phyloP scores from a whole-genome alignment of 352 stramenopile genomes.

The Phytopythium ostracodes region DNA sequence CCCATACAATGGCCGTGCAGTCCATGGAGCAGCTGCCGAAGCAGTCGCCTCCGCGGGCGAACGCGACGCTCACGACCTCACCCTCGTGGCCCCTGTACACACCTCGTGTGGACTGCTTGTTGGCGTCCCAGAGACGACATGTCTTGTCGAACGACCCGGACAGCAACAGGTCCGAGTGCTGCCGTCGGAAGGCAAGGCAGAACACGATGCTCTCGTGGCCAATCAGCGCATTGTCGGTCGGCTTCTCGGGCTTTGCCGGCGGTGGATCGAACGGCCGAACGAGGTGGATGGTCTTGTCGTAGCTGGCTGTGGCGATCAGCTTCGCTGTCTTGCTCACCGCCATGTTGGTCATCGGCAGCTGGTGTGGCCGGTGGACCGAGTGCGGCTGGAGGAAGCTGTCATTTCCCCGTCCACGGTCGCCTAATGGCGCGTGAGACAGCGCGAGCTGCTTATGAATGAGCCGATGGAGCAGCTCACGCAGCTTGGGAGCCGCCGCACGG shows the following conservation, averaged over 20 bases:
- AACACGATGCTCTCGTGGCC: conserved; percentile 71
- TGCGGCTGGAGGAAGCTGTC: neutral
- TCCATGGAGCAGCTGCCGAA: conserved; percentile 78
- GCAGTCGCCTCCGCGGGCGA: conserved; percentile 25
- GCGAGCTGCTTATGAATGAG: conserved; percentile 69
- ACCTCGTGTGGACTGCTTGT: conserved; percentile 21
- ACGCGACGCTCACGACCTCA: conserved; percentile 51
- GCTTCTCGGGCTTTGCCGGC: conserved; percentile 20
- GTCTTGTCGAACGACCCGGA: conserved; percentile 82
- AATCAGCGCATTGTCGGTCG: conserved; percentile 25
- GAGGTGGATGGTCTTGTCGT: conserved; percentile 71
- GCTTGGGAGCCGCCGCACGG: conserved; percentile 29
- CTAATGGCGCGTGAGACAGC: conserved; percentile 19
- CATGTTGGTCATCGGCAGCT: conserved; percentile 70
- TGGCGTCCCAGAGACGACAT: conserved; percentile 63
- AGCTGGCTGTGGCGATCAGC: conserved; percentile 63
- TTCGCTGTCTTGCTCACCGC: conserved; percentile 58
- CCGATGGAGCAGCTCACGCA: conserved; percentile 58
- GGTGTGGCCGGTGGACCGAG: conserved; percentile 46
- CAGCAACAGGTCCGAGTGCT: conserved; percentile 41
- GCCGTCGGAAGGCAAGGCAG: conserved; percentile 56
- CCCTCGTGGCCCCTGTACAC: conserved; percentile 53
- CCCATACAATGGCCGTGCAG: conserved; percentile 62
- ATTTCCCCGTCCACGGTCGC: neutral
- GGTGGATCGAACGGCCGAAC: conserved; percentile 24